Base-by-base conservation (phyloP, 2,329 filamentous ascomycete genomes). In the Fusarium miscanthi region DNA sequence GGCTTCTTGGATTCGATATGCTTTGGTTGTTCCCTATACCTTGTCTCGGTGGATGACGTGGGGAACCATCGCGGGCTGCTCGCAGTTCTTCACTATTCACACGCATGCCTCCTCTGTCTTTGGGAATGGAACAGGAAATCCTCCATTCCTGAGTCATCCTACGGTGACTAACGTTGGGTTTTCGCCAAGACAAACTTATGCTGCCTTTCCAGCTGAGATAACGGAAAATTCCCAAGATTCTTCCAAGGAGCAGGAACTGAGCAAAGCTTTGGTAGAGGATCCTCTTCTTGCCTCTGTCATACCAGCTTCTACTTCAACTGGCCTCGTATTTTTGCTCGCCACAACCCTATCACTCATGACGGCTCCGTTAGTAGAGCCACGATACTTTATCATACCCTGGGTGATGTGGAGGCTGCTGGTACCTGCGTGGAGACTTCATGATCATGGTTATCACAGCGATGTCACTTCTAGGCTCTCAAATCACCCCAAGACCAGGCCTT, bases 371-470 rank as follows among this genome's bases (percentile, higher is more conserved):
- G 95, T 99, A 14, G 96, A 99, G 81, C 96, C 96, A 19, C 89
- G 96, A 19, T 99, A 99, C 82, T 97, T 97, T 81, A 97, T 99
- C 79, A 87, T 98, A 17, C 95, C 95, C 0, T 99, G 94, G 94
- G 88, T 98, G 13, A 91, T 98, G 77, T 98, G 95, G 94, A 88
- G 96, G 2, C 83, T 98, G 12, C 88, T 97, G 77, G 83, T 97
- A 2, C 94, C 94, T 1, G 81, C 85, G 57, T 84, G 83, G 83
- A 73, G 73, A 35, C 42, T 77, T 8, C 70, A 76, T 40, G 72
- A 76, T 30, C 75, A 77, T 38, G 59, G 64, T 31, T 27, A 10
- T 8, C 8, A n/a, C 2, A 13, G 30, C 38, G 53, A 40, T 23
- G 3, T 72, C 17, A 7, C 72, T 23, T 37, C 42, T 14, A 37